Conservation (phyloP, 441 rosid genomes). For the Arabidopsis lyrata region DNA sequence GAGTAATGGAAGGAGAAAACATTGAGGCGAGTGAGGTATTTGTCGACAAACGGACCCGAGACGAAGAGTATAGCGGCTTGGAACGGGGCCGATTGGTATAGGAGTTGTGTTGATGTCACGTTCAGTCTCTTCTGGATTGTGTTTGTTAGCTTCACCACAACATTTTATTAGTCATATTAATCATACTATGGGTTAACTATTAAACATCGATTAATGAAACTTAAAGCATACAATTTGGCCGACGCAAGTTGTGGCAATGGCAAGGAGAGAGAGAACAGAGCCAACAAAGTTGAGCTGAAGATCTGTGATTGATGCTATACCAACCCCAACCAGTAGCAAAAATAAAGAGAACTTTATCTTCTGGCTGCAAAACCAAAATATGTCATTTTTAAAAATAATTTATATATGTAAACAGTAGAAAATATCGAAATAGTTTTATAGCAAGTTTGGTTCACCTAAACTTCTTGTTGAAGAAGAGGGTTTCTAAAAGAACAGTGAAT, state of each 20-base stretch:
- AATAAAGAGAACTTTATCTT: conserved; percentile 78
- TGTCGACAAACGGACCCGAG: conserved; percentile 91
- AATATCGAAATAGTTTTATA: background rate
- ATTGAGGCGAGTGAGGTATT: conserved; percentile 75
- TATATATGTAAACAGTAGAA: background rate
- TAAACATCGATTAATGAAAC: background rate
- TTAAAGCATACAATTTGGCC: conserved; percentile 85
- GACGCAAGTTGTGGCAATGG: conserved; percentile 89
- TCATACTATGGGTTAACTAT: background rate
- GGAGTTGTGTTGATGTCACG: conserved; percentile 93
- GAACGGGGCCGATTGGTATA: conserved; percentile 96
- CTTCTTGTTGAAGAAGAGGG: conserved; percentile 85
- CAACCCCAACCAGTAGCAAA: conserved; percentile 84
- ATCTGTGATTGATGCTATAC: conserved; percentile 94
- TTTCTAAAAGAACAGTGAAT: conserved; percentile 90
- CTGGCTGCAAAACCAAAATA: conserved; percentile 61
- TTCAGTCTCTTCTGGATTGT: conserved; percentile 92
- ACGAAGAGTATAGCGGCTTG: conserved; percentile 94
- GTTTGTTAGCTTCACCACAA: conserved; percentile 75
- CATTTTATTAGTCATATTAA: background rate
- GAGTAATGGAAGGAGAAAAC: conserved; percentile 88
- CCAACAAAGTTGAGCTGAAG: conserved; percentile 92
- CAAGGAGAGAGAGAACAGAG: conserved; percentile 78
- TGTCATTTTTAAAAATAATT: background rate
- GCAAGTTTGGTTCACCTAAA: conserved; percentile 62